These are phyloP conservation scores for Botrytis aclada DNA, from an alignment of 2,329 filamentous ascomycete genomes.

Conservation along the genomic window DNA sequence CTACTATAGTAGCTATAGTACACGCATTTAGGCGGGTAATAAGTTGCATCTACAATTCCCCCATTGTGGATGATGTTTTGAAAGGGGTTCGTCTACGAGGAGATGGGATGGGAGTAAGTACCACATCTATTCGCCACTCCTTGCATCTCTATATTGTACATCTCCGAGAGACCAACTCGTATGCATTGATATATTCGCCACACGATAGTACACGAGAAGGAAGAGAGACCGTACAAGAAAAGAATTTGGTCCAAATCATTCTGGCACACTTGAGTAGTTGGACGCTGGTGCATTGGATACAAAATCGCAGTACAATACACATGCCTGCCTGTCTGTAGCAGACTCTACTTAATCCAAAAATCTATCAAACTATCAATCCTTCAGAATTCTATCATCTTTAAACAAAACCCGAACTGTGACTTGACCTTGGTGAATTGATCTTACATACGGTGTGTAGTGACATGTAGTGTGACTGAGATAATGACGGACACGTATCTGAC, in stretches of 20 bases:
- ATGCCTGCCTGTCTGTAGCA: not conserved
- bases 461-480: not conserved
- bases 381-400: not conserved
- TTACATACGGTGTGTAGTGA: not conserved
- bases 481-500: not conserved
- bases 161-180: not conserved
- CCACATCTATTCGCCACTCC: not conserved
- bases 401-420: not conserved
- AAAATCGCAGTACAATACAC: not conserved
- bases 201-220: not conserved
- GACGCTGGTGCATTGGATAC: not conserved
- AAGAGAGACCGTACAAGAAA: not conserved
- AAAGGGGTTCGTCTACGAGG: not conserved
- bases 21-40: not conserved
- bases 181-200: not conserved
- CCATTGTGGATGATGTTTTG: not conserved
- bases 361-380: too few relatives aligned
- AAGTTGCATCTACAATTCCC: not conserved
- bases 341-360: not conserved
- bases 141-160: not conserved
- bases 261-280: not conserved
- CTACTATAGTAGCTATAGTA: not conserved
- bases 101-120: not conserved
- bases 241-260: not conserved
- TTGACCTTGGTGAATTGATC: not conserved